Percentiles rank a stretch among this genome's conserved stretches.
Evolutionary conservation across 352 stramenopile genomes (phyloP).

Genomic region (Phytophthora nicotianae): DNA sequence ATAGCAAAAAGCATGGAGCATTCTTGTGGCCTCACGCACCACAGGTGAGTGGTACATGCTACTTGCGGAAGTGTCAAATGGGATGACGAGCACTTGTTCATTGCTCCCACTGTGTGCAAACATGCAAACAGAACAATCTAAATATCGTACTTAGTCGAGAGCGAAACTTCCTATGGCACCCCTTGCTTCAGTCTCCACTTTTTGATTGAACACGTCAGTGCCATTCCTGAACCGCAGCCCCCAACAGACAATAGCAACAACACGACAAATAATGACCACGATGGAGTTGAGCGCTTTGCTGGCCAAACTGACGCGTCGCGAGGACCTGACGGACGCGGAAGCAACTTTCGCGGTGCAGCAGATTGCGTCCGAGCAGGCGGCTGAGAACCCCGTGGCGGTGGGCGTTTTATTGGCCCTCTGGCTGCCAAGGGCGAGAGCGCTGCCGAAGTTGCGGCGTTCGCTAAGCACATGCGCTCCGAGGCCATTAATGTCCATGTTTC

Average conservation of each 20-base stretch:
- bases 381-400: conserved; percentile 71
- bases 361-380: conserved; percentile 71
- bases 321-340: conserved; percentile 76
- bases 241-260: conserved; percentile 11
- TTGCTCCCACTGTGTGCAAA: background rate
- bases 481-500: conserved; percentile 82
- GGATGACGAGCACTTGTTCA: background rate
- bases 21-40: background rate
- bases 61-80: background rate
- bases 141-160: conserved; percentile 3
- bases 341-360: conserved; percentile 70
- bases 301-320: conserved; percentile 69
- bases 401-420: conserved; percentile 95
- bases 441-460: conserved; percentile 95
- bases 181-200: background rate
- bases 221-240: conserved; percentile 11
- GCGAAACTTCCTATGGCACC: conserved; percentile 7
- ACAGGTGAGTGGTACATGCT: too few relatives aligned
- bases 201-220: conserved; percentile 19
- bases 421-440: conserved; percentile 95
- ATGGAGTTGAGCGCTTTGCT: conserved; percentile 83
- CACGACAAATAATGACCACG: conserved; percentile 3
- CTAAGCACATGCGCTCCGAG: conserved; percentile 95
- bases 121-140: background rate
- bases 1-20: background rate